Percentiles rank a stretch among this genome's conserved stretches.
Conservation (phyloP, 2,329 filamentous ascomycete species). For the Aspergillus arachidicola region DNA sequence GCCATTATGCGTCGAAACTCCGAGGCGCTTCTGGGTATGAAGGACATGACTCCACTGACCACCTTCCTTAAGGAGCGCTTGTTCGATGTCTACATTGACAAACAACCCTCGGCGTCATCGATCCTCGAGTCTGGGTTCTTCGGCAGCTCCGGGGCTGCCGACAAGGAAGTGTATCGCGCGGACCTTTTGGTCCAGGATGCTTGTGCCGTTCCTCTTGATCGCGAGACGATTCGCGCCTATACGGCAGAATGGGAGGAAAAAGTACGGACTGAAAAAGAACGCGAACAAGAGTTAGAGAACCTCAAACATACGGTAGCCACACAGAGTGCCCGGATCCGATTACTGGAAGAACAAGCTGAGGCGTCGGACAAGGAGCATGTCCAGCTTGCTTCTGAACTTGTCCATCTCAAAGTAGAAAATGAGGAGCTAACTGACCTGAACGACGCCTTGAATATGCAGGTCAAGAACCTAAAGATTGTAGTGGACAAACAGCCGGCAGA, state of each 20-base stretch:
- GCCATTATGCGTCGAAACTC: constrained; percentile 96
- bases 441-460: constrained; percentile 81
- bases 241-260: constrained; percentile 91
- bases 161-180: constrained; percentile 94
- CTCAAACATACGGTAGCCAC: constrained; percentile 68
- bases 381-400: constrained; percentile 84
- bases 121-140: constrained; percentile 97
- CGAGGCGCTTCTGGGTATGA: constrained; percentile 74
- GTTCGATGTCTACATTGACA: constrained; percentile 97
- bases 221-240: constrained; percentile 79
- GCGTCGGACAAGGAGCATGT: constrained; percentile 89
- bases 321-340: constrained; percentile 75
- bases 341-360: constrained; percentile 84
- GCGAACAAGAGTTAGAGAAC: constrained; percentile 77
- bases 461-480: constrained; percentile 79
- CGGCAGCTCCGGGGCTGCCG: constrained; percentile 81
- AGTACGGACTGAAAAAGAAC: constrained; percentile 76
- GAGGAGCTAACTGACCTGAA: constrained; percentile 87
- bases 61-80: constrained; percentile 89
- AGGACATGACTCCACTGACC: constrained; percentile 87
- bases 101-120: constrained; percentile 85
- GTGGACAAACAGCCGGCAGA: constrained; percentile 89
- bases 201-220: constrained; percentile 81
- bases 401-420: constrained; percentile 91
- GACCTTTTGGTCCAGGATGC: constrained; percentile 93